Base-by-base conservation (phyloP, 352 stramenopile genomes). In the Lagenidium giganteum region DNA sequence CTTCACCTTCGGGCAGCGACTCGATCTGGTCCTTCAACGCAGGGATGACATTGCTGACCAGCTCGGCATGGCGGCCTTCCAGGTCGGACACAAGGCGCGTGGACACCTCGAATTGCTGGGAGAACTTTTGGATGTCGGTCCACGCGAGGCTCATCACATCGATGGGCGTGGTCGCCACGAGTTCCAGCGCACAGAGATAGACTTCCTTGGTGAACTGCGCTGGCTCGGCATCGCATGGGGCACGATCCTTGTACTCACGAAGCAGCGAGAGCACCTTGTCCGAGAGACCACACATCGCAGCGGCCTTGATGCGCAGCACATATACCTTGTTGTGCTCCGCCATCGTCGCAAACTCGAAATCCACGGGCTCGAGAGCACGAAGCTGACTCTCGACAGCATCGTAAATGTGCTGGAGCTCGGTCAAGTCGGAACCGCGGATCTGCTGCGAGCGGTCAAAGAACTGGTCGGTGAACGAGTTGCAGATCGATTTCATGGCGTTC, bases 351-450 rank as follows among this genome's bases (percentile, higher is more conserved):
- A 77, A 83, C 3, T 35, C 38, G 31, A 78, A 78, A 37, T 69
- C 17, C 11, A 36, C 67, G 2, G 70, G 64, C 40, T 84, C 83
- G n/a, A 69, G 60, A n/a, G 39, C 51, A 11, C 54, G 57, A 39
- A 89, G 64, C 47, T 81, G 64, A 48, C 79, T 66, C 34, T 87
- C 71, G 8, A 79, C 70, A 18, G 67, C 78, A 14, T 68, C 18
- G 17, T 67, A 82, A 16, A 87, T 62, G 45, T 65, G 69, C 37
- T 79, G 62, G 14, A 90, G 47, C 14, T 83, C 67, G 18, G 69
- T 56, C 0, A 85, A 45, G 21, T 72, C 61, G 23, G 38, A 42
- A 26, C 55, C 58, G 36, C 64, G 50, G 28, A 85, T 61, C 13
- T 18, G 56, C 13, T 57, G 57, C 1, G 64, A 55, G 41, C 74